Conservation (phyloP, 208 protist genomes). For the Spongospora subterranea region DNA sequence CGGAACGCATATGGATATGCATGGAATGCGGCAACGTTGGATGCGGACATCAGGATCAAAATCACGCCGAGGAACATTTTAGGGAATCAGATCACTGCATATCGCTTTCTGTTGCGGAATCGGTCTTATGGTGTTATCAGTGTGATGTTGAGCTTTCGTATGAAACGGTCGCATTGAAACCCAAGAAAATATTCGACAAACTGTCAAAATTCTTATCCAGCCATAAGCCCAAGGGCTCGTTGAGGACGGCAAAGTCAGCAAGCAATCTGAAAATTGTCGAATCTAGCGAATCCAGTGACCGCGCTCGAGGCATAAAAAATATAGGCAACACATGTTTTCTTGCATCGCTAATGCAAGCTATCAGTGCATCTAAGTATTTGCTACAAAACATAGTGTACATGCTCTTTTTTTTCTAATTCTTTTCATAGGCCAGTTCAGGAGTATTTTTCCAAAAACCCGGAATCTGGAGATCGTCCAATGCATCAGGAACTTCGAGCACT, state of each 20-base stretch:
- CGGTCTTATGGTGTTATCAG: not conserved
- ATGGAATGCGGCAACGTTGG: not conserved
- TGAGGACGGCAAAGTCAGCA: not conserved
- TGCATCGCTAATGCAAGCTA: constrained; percentile 22
- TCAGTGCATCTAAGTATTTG: not conserved
- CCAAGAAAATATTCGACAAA: not conserved
- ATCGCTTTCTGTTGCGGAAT: not conserved
- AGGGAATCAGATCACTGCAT: not conserved
- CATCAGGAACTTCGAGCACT: not conserved
- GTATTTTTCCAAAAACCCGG: not conserved
- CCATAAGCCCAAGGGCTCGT: not conserved
- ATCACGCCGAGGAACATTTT: not conserved
- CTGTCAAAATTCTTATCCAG: not conserved
- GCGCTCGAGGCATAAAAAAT: not conserved
- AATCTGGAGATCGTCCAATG: not conserved
- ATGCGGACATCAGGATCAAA: not conserved
- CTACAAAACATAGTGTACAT: not conserved
- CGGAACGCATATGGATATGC: no score
- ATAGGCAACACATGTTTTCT: constrained; percentile 50
- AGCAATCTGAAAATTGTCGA: not conserved
- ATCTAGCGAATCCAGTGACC: no score
- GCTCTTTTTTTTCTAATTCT: not conserved
- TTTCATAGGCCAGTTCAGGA: not conserved
- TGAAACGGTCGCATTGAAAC: not conserved
- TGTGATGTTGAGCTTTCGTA: not conserved